Evolutionary conservation across 345 rosid genomes (phyloP).

Genomic region (Salix koriyanagi): DNA sequence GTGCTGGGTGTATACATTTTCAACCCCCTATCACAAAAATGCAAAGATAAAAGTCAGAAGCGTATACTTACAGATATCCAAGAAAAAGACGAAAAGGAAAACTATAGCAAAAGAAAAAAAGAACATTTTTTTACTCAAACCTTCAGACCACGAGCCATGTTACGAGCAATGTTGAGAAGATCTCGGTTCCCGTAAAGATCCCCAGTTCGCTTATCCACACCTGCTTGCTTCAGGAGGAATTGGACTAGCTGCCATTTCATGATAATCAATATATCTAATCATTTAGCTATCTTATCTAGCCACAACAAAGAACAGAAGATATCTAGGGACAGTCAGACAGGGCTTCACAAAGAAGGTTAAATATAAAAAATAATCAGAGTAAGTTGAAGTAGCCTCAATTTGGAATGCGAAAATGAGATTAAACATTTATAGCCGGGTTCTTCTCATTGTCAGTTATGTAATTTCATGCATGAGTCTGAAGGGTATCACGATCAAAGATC

Average conservation of each 20-base stretch:
- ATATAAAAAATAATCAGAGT: neutral
- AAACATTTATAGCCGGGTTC: neutral
- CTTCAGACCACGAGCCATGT: constrained; percentile 99
- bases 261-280: constrained; percentile 25
- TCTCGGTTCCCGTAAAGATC: constrained; percentile 96
- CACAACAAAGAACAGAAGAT: neutral
- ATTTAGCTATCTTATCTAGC: neutral
- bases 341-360: neutral
- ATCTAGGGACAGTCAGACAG: neutral
- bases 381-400: neutral
- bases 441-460: neutral
- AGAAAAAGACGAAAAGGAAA: neutral
- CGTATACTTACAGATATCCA: neutral
- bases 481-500: neutral
- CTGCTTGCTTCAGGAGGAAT: constrained; percentile 94
- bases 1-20: constrained; percentile 97
- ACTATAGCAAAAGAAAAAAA: constrained; percentile 5
- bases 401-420: neutral
- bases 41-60: neutral
- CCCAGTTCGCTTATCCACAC: constrained; percentile 84
- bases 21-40: constrained; percentile 61
- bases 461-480: neutral
- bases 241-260: constrained; percentile 74
- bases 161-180: constrained; percentile 90
- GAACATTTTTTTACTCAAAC: constrained; percentile 32